Base-by-base conservation (phyloP, 345 rosid species). In the Triadica sebifera region DNA sequence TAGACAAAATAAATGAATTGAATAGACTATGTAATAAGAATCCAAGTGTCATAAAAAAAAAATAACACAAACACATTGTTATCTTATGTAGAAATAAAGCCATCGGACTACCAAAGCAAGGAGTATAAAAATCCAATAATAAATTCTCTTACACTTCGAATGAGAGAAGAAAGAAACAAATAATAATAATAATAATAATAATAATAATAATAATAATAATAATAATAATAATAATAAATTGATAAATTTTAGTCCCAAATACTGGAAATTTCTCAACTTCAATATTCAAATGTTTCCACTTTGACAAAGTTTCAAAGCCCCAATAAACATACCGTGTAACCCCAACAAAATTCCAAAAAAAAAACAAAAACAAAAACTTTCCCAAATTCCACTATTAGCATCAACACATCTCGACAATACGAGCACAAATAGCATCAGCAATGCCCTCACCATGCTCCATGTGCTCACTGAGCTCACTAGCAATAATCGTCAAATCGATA, bases 401-500 rank as follows among this genome's bases (percentile, higher is more conserved):
- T 22, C 60, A 17, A 46, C 84, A 52, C 79, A 95, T 98, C 98
- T 96, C 93, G 10, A 93, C 75, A 78, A 96, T 93, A 72, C 97
- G 89, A 11, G 91, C 85, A 69, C 98, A 93, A 65, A 96, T 91
- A 63, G 91, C 93, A 39, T 85, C 88, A 7, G 99, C 97, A 79
- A 96, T 90, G 72, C 98, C 98, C 78, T 84, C 87, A 4, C 85
- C 91, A 17, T 91, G 86, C 74, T 83, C 93, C 74, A n/a, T n/a
- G n/a, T n/a, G n/a, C n/a, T n/a, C n/a, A n/a, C 87, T 80, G 75
- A 86, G 96, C 68, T 96, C 99, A 24, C 96, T 98, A 6, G 99
- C 98, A 65, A 96, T 86, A 68, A 93, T 91, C 3, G 99, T 96
- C 80, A 96, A 93, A 87, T 96, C 98, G 58, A 95, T 96, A 80